Base-by-base conservation (phyloP, 805 yeast genomes). In the Wickerhamia fluorescens region DNA sequence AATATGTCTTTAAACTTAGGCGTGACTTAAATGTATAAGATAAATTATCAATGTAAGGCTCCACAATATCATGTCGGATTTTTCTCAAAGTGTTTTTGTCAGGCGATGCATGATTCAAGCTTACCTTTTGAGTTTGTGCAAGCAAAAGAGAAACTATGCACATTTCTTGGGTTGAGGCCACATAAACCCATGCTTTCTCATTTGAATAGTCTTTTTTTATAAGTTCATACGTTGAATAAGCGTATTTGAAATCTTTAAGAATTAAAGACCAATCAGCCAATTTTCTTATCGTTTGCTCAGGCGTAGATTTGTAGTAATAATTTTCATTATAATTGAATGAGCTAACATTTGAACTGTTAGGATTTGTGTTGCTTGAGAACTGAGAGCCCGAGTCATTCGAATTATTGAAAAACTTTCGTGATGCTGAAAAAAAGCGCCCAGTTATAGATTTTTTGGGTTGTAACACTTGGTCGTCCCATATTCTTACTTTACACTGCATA, bases 201-300 rank as follows among this genome's bases (percentile, higher is more conserved):
- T 73, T 71, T 22, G 73, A 61, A 40, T 78, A 78, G 49, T 88
- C 96, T 44, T 81, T 79, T 35, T 79, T 78, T 21, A 86, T 66
- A 28, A 84, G 51, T 35, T 89, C 97, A 50, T 89, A 89, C 1
- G 86, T 81, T 1, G 82, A 64, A 45, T 81, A 79, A 3, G 96
- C 92, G 34, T 74, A 76, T 49, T 78, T 78, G 63, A 81, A 89
- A 58, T 92, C 96, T 20, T 87, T 72, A n/a, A 88, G 56, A 76
- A 92, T 84, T 45, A 89, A 75, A 5, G 87, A 76, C 85, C 94
- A 85, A 51, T 92, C 98, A 0, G 94, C 97, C 16, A 89, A 60
- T 47, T 82, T 80, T 28, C 97, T 64, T 16, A 87, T 66, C 24
- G 73, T 66, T 47, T 84, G 81, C 42, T 86, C 96, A 1, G 78